A percentile compares a stretch with the other conserved stretches of the same genome.
phyloP scores from a whole-genome alignment of 202 grass and related monocot species.

The Panicum virgatum region DNA sequence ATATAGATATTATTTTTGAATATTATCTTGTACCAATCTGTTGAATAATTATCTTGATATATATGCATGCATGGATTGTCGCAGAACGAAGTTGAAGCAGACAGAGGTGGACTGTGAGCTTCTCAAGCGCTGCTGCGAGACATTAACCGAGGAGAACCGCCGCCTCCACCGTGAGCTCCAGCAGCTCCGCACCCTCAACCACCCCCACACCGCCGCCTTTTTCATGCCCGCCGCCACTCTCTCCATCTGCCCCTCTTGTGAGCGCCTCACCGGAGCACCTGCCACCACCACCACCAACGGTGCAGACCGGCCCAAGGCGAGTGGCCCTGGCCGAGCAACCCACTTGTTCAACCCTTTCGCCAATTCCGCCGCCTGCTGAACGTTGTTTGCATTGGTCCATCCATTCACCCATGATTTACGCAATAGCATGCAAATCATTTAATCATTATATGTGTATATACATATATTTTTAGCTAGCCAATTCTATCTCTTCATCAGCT shows the following conservation, averaged over 20 bases:
- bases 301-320: slow-evolving; percentile 5
- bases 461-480: background rate
- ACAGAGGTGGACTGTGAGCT: slow-evolving; percentile 84
- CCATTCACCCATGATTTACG: background rate
- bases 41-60: background rate
- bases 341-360: slow-evolving; percentile 41
- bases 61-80: background rate
- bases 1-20: background rate
- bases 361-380: slow-evolving; percentile 43
- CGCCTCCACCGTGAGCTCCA: slow-evolving; percentile 71
- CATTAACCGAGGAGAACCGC: slow-evolving; percentile 72
- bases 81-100: slow-evolving; percentile 93
- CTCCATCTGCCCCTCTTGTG: slow-evolving; percentile 59
- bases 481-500: background rate
- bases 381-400: background rate
- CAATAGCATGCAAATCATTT: slow-evolving; percentile 5
- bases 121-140: slow-evolving; percentile 81
- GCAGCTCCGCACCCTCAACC: slow-evolving; percentile 56
- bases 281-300: background rate
- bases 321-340: background rate
- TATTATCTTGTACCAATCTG: background rate
- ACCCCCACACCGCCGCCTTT: slow-evolving; percentile 11
- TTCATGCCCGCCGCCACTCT: slow-evolving; percentile 52
- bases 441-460: background rate
- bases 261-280: slow-evolving; percentile 20